Evolutionary conservation across 306 rosid genomes (phyloP), one percentile per base, ranked within the genome.

Genomic region (Trifolium pratense): DNA sequence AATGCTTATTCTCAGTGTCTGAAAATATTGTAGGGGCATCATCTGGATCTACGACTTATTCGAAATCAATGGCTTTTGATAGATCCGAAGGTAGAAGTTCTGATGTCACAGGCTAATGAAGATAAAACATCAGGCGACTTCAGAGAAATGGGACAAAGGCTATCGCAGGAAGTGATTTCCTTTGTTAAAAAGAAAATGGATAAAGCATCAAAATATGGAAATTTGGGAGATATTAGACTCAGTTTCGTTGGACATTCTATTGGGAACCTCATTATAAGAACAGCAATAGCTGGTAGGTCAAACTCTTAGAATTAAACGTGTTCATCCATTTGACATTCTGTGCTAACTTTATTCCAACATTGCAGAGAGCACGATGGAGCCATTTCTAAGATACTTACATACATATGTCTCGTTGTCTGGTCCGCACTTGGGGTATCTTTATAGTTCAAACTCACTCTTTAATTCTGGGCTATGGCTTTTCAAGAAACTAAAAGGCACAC

Each of bases 231-330:
- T 80, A 76, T 92, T 75, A 92, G 81, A 75, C 80, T 92, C 72
- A 88, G 93, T 83, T 92, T 89, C 56, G 97, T 88, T 48, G 97
- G 96, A 71, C 97, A 92, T 83, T 92, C 97, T 80, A 92, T 92
- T 51, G 97, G 97, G 40, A 92, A 92, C 78, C 81, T 92, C 63
- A 92, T 92, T 79, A 80, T 92, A 78, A 83, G 97, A 78, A 85
- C 97, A 12, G 93, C 97, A 52, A 78, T 92, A 82, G 86, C 91
- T 77, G 96, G 97, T 91, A 76, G 36, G 42, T 20, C 46, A 17
- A 55, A 42, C 42, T 34, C 11, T 63, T 70, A 68, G 29, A 71
- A 71, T 25, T 78, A 36, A 31, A 55, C 29, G 71, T 78, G 68
- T 74, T 48, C 60, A 62, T 70, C 39, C 46, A 21, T 61, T 80